Evolutionary conservation across 2,329 filamentous ascomycete species (phyloP).

Genomic region (Diaporthe sp.): DNA sequence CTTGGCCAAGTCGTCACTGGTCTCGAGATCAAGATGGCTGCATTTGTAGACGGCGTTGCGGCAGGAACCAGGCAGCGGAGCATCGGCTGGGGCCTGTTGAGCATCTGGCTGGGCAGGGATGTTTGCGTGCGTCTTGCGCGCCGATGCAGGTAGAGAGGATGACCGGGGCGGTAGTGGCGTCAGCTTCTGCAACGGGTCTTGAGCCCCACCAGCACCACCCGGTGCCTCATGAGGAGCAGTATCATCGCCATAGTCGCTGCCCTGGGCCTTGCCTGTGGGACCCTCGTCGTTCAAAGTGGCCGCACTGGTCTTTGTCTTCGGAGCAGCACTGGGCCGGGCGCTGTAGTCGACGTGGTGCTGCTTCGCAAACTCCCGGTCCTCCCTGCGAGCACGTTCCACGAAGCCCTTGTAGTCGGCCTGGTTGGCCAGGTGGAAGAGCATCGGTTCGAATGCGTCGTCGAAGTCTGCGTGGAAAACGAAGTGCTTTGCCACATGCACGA

Average conservation of each 20-base stretch:
- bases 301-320: not conserved
- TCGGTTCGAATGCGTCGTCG: conserved; percentile 7
- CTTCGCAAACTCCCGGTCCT: conserved; percentile 3
- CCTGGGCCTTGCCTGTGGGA: not conserved
- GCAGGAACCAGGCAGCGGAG: not conserved
- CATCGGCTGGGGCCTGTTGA: too few species aligned
- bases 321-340: not conserved
- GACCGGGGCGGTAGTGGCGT: not conserved
- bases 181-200: not conserved
- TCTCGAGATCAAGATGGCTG: not conserved
- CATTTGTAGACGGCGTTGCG: not conserved
- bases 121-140: too few species aligned
- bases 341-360: not conserved
- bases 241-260: not conserved
- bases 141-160: not conserved
- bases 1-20: not conserved
- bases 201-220: not conserved
- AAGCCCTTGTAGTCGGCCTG: not conserved
- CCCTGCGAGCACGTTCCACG: not conserved
- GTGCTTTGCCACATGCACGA: not conserved
- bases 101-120: not conserved
- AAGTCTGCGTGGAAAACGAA: conserved; percentile 20
- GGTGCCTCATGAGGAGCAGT: too few species aligned
- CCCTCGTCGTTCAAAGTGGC: not conserved
- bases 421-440: conserved; percentile 26